Evolutionary conservation across 192 early-diverging fungal species (phyloP).

Genomic region (Diversispora eburnea): DNA sequence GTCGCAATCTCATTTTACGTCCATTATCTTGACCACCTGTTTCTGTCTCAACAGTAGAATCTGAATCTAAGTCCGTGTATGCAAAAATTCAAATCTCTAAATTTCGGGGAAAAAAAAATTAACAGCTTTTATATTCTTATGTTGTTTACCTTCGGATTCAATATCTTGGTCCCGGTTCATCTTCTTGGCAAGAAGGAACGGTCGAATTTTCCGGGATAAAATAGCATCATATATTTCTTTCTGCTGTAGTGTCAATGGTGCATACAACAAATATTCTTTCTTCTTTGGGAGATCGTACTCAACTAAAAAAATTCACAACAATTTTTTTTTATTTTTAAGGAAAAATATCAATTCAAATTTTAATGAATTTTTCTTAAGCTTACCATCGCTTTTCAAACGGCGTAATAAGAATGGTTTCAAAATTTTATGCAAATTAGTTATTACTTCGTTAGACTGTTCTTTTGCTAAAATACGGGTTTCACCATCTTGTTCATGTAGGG

Average conservation of each 20-base stretch:
- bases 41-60: background rate
- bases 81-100: too few species aligned
- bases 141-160: background rate
- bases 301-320: conserved; percentile 48
- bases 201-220: conserved; percentile 54
- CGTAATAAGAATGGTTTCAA: conserved; percentile 89
- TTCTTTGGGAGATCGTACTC: conserved; percentile 87
- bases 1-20: conserved; percentile 23
- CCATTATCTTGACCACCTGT: background rate
- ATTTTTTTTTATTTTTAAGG: background rate
- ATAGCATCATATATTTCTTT: conserved; percentile 71
- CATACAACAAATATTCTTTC: conserved; percentile 81
- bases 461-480: conserved; percentile 63
- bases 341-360: background rate
- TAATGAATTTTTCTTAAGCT: background rate
- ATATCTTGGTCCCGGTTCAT: background rate
- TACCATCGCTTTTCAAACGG: conserved; percentile 83
- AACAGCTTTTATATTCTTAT: background rate
- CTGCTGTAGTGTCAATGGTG: conserved; percentile 67
- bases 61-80: too few species aligned
- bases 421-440: conserved; percentile 84
- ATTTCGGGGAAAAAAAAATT: too few species aligned
- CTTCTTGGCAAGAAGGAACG: conserved; percentile 56
- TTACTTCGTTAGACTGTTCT: conserved; percentile 60
- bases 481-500: conserved; percentile 62